Base-by-base conservation (phyloP, 306 rosid species). In the Rosa multiflora region DNA sequence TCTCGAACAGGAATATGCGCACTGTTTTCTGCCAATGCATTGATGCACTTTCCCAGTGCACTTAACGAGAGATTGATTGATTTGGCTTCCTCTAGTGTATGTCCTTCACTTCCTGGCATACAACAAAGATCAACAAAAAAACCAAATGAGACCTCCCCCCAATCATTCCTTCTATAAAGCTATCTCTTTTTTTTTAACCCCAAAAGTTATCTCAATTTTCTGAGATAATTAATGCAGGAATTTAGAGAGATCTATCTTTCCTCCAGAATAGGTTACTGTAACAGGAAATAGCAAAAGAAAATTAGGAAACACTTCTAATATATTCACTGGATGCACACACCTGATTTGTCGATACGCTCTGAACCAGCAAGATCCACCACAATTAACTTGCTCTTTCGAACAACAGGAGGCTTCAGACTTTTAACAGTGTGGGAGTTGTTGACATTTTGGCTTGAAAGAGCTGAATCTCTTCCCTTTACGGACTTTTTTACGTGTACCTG, bases 291-390 rank as follows among this genome's bases (percentile, higher is more conserved):
- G 67, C 78, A 74, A 74, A 70, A 76, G 21, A 49, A 78, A 5
- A 67, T 58, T 18, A n/a, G 20, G 64, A 79, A 48, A 61, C 55
- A 40, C 13, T 43, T 52, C 14, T 26, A n/a, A 61, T 79, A 32
- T 51, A 61, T 52, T 59, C 10, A 70, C 29, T 32, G 68, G 55
- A 82, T 77, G 77, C 63, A 83, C 90, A 26, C 64, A 93, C 99
- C 99, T 89, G 99, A 96, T 86, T 96, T 96, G 64, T 93, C 93
- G 51, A 96, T 91, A 66, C 99, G 93, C 88, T 96, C 99, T 46
- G 99, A 96, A 82, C 99, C 99, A 77, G 99, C 99, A 83, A 96
- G 98, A 88, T 96, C 99, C 63, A 96, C 99, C 52, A 96, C 94
- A 53, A 96, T 92, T 86, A 96, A 81, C 83, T 93, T 96, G 69